Conservation (phyloP, 2,329 filamentous ascomycete species). For the Ambrosiella xylebori region DNA sequence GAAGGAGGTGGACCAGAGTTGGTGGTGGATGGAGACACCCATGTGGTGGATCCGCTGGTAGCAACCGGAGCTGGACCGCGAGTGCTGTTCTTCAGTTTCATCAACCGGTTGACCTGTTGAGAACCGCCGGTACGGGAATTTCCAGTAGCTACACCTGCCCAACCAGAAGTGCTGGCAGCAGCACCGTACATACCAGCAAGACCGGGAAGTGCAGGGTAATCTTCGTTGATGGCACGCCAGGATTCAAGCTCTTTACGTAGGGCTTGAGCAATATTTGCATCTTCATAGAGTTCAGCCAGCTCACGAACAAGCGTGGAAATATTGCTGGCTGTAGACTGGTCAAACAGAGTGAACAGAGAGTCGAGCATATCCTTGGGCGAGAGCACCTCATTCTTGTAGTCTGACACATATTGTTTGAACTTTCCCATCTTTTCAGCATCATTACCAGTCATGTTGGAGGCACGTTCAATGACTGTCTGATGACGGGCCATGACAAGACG, state of each 20-base stretch:
- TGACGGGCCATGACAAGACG: constrained; percentile 68
- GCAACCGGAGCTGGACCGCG: constrained; percentile 19
- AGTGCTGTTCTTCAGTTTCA: constrained; percentile 43
- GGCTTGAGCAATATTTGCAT: constrained; percentile 52
- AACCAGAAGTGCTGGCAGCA: constrained; percentile 37
- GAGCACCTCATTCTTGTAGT: constrained; percentile 53
- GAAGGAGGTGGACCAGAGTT: constrained; percentile 15
- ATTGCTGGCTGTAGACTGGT: constrained; percentile 58
- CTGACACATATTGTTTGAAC: constrained; percentile 67
- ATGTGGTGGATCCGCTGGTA: constrained; percentile 6
- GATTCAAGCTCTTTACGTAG: constrained; percentile 81
- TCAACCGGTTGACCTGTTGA: constrained; percentile 34
- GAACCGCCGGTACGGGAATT: constrained; percentile 33
- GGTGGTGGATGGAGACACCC: constrained; percentile 15
- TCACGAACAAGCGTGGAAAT: constrained; percentile 83
- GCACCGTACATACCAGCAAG: constrained; percentile 50
- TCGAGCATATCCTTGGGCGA: constrained; percentile 66
- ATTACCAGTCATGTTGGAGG: constrained; percentile 62
- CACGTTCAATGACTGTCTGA: constrained; percentile 69
- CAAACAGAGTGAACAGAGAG: constrained; percentile 69
- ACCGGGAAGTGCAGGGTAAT: constrained; percentile 77
- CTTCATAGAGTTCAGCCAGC: constrained; percentile 81
- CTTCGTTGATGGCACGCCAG: constrained; percentile 90
- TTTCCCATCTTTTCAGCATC: constrained; percentile 55
- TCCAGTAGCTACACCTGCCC: constrained; percentile 41